Evolutionary conservation across 371 early-diverging fungal genomes (phyloP).

Genomic region (Basidiobolus meristosporus): DNA sequence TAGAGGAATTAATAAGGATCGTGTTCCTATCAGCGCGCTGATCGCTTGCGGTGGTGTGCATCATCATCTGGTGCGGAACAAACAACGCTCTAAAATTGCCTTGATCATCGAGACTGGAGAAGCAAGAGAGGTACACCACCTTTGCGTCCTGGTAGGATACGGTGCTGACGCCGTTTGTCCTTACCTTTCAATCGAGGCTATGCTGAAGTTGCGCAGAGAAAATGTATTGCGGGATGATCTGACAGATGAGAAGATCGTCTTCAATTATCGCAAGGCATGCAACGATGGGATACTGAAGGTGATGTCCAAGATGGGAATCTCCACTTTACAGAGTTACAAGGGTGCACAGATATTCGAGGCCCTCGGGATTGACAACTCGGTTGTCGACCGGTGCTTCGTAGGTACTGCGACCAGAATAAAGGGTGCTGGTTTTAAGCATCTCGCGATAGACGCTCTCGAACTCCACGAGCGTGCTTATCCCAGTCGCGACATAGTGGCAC

Average conservation of each 20-base stretch:
- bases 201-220: slow-evolving; percentile 76
- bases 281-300: slow-evolving; percentile 91
- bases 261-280: slow-evolving; percentile 66
- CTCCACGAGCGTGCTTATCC: slow-evolving; percentile 78
- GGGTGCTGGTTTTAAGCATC: slow-evolving; percentile 69
- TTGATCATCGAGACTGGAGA: slow-evolving; percentile 85
- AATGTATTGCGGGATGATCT: slow-evolving; percentile 29
- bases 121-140: slow-evolving; percentile 91
- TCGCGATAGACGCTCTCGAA: slow-evolving; percentile 76
- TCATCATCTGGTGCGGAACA: slow-evolving; percentile 74
- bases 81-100: slow-evolving; percentile 74
- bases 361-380: slow-evolving; percentile 73
- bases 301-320: slow-evolving; percentile 98
- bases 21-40: slow-evolving; percentile 69
- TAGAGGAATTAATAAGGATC: slow-evolving; percentile 28
- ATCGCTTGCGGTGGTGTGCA: slow-evolving; percentile 89
- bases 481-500: slow-evolving; percentile 32
- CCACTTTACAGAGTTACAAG: slow-evolving; percentile 91
- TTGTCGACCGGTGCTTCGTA: slow-evolving; percentile 76
- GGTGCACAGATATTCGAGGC: slow-evolving; percentile 97
- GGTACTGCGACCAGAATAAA: slow-evolving; percentile 91
- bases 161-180: slow-evolving; percentile 95
- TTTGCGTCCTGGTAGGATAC: slow-evolving; percentile 88
- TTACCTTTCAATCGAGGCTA: slow-evolving; percentile 71
- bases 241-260: slow-evolving; percentile 31